Evolutionary conservation across 2,329 filamentous ascomycete species (phyloP).

Genomic region (Epichloe festucae): DNA sequence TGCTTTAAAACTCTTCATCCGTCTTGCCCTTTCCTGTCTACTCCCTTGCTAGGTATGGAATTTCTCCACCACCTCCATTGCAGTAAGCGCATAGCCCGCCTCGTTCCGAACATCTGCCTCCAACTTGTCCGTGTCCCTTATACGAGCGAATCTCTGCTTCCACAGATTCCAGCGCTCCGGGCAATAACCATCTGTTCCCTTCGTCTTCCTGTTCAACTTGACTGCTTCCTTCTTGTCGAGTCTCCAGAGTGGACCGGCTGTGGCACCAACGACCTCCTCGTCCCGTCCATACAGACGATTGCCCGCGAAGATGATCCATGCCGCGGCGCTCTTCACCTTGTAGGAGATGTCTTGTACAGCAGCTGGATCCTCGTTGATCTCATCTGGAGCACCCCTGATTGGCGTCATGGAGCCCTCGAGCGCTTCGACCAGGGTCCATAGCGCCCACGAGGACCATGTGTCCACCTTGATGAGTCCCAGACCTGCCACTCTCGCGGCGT

Average conservation of each 20-base stretch:
- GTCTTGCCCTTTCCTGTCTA: too few species aligned
- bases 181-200: slow-evolving; percentile 8
- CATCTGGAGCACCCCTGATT: slow-evolving; percentile 7
- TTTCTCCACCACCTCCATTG: neutral
- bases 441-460: slow-evolving; percentile 3
- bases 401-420: slow-evolving; percentile 8
- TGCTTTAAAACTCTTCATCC: too few species aligned
- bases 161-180: slow-evolving; percentile 9
- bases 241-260: slow-evolving; percentile 10
- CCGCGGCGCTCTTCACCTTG: slow-evolving; percentile 3
- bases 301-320: slow-evolving; percentile 6
- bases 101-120: neutral
- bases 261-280: slow-evolving; percentile 7
- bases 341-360: slow-evolving; percentile 1
- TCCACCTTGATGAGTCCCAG: neutral
- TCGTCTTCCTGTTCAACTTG: slow-evolving; percentile 7
- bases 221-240: slow-evolving; percentile 8
- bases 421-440: slow-evolving; percentile 9
- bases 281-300: slow-evolving; percentile 7
- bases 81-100: neutral
- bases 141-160: slow-evolving; percentile 9
- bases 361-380: slow-evolving; percentile 7
- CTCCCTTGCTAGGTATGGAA: neutral
- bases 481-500: slow-evolving; percentile 5
- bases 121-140: slow-evolving; percentile 6